Percentiles rank a stretch among this genome's conserved stretches.
These are phyloP conservation scores for Byssothecium circinans DNA, from an alignment of 2,329 filamentous ascomycete genomes.

Conservation along the genomic window DNA sequence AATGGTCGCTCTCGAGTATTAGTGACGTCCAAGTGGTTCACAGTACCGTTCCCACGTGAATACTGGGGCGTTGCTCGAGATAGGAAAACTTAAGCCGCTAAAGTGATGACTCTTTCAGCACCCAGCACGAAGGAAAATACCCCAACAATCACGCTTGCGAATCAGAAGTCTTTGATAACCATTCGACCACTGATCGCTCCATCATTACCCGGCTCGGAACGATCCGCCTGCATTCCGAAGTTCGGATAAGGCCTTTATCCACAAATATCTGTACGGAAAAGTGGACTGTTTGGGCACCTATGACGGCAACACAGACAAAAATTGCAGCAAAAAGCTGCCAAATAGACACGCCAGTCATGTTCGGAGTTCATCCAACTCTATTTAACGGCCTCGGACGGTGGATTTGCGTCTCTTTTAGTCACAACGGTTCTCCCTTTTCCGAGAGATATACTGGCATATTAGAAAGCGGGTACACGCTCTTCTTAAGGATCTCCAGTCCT, in stretches of 20 bases:
- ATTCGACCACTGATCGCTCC: background rate
- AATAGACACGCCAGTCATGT: background rate
- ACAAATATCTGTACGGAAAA: constrained; percentile 10
- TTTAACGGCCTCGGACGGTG: background rate
- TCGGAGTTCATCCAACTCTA: background rate
- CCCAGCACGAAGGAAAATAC: background rate
- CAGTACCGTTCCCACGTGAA: background rate
- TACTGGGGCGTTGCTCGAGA: background rate
- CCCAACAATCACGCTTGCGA: background rate
- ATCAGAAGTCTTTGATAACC: too few species aligned
- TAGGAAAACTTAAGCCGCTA: background rate
- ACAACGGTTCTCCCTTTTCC: constrained; percentile 1
- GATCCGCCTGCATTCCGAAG: background rate
- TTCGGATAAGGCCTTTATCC: constrained; percentile 2
- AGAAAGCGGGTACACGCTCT: background rate
- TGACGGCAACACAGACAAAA: constrained; percentile 1
- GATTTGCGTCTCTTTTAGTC: background rate
- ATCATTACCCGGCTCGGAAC: background rate
- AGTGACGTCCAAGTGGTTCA: too few species aligned
- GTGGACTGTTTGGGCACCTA: constrained; percentile 3
- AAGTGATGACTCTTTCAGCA: background rate
- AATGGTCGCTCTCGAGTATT: background rate
- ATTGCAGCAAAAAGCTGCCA: background rate
- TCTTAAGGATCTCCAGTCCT: too few species aligned
- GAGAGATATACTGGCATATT: background rate